A percentile compares a stretch with the other conserved stretches of the same genome.
Conservation (phyloP, 2,329 filamentous ascomycete species). For the Colletotrichum trifolii region DNA sequence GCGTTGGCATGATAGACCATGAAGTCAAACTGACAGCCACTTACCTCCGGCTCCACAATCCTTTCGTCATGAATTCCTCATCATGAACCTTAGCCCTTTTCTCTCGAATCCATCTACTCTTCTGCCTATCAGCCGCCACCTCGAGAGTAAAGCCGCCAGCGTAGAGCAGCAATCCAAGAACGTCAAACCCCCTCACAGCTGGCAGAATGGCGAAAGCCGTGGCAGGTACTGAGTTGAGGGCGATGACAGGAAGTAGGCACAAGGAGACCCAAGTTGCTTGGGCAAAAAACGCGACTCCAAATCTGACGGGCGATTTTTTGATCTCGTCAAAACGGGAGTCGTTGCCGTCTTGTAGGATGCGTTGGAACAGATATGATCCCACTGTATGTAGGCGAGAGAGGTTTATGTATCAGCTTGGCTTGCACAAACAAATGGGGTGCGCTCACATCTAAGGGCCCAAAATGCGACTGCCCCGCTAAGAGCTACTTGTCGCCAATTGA, state of each 20-base stretch:
- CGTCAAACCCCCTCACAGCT: slow-evolving; percentile 60
- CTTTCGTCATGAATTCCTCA: slow-evolving; percentile 73
- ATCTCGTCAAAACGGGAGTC: slow-evolving; percentile 63
- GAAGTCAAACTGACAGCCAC: slow-evolving; percentile 29
- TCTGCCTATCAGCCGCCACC: slow-evolving; percentile 71
- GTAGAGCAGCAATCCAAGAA: slow-evolving; percentile 68
- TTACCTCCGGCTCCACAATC: slow-evolving; percentile 68
- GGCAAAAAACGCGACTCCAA: slow-evolving; percentile 54
- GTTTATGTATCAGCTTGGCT: background rate
- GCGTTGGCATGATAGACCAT: background rate
- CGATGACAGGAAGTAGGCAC: slow-evolving; percentile 73
- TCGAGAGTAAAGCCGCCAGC: slow-evolving; percentile 70
- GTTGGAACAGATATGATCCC: slow-evolving; percentile 71
- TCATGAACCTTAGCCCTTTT: slow-evolving; percentile 74
- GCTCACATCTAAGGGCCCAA: slow-evolving; percentile 71
- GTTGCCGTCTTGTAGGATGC: slow-evolving; percentile 67
- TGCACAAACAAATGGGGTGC: background rate
- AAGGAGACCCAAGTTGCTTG: slow-evolving; percentile 77
- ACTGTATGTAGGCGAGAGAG: slow-evolving; percentile 52
- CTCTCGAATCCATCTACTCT: slow-evolving; percentile 68
- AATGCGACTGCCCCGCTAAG: slow-evolving; percentile 55
- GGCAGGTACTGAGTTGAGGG: slow-evolving; percentile 70
- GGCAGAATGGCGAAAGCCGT: slow-evolving; percentile 62
- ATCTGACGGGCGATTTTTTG: slow-evolving; percentile 48
- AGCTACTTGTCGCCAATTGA: slow-evolving; percentile 69